phyloP scores from a whole-genome alignment of 208 protist genomes.

The Acanthamoeba sp. region DNA sequence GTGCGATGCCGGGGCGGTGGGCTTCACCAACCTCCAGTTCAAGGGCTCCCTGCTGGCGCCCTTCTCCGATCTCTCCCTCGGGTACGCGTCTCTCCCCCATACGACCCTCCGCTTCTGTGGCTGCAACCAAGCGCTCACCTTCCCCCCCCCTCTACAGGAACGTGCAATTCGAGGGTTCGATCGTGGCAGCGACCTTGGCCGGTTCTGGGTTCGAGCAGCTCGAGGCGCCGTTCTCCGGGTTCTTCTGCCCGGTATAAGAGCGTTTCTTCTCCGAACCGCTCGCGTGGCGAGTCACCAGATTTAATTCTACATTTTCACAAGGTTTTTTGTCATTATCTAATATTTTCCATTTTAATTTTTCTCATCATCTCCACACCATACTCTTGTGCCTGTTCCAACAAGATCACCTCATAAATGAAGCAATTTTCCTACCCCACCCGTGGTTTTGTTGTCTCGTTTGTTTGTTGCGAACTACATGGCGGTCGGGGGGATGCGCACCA shows the following conservation, averaged over 20 bases:
- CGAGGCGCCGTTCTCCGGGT: not conserved
- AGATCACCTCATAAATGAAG: too few relatives aligned
- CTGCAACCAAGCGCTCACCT: not conserved
- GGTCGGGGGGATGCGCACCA: too few relatives aligned
- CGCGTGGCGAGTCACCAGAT: too few relatives aligned
- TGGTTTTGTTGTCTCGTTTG: too few relatives aligned
- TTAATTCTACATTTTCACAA: too few relatives aligned
- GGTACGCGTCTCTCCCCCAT: not conserved
- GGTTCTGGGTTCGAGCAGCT: not conserved
- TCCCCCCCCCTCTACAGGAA: not conserved
- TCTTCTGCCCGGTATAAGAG: not conserved
- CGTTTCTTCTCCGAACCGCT: not conserved
- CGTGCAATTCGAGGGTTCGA: not conserved
- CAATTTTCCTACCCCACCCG: too few relatives aligned
- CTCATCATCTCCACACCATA: too few relatives aligned
- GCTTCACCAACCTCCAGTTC: constrained; percentile 14
- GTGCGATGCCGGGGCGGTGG: not conserved
- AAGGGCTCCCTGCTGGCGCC: not conserved
- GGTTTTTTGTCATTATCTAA: too few relatives aligned
- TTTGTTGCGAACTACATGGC: too few relatives aligned
- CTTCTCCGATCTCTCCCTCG: not conserved
- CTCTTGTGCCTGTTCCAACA: too few relatives aligned
- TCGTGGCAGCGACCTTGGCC: not conserved
- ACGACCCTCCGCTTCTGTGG: too few relatives aligned
- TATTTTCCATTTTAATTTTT: too few relatives aligned